Evolutionary conservation across 257 asterid species (phyloP).

Genomic region (Apocynum venetum): DNA sequence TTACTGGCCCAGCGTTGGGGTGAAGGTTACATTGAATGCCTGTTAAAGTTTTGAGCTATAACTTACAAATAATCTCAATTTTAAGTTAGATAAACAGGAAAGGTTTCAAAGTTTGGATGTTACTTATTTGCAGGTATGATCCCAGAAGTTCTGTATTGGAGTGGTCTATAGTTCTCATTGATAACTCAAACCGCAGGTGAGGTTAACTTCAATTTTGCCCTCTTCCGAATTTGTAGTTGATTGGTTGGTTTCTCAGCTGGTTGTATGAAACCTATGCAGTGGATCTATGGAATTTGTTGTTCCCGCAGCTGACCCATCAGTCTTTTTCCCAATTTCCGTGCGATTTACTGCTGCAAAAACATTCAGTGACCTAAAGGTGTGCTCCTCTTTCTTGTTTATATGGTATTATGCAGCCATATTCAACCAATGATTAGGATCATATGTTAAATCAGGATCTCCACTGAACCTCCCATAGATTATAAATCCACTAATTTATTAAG

Average conservation of each 20-base stretch:
- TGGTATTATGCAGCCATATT: background rate
- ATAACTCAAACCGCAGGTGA: constrained; percentile 89
- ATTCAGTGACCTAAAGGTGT: constrained; percentile 78
- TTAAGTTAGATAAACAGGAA: background rate
- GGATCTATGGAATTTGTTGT: constrained; percentile 88
- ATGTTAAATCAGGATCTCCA: background rate
- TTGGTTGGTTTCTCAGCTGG: constrained; percentile 22
- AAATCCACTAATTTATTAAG: background rate
- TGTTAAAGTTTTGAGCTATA: background rate
- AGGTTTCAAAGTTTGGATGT: background rate
- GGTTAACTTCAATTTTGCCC: constrained; percentile 15
- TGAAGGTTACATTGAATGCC: background rate
- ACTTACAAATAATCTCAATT: background rate
- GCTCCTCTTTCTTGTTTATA: constrained; percentile 8
- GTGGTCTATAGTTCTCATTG: constrained; percentile 86
- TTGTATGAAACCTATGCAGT: constrained; percentile 47
- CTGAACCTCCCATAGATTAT: background rate
- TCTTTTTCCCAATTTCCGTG: constrained; percentile 81
- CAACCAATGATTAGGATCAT: background rate
- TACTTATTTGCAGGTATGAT: constrained; percentile 56
- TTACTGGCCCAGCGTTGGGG: background rate
- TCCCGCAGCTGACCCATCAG: constrained; percentile 70
- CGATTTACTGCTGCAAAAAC: constrained; percentile 67
- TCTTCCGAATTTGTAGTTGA: constrained; percentile 2
- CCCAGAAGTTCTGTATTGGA: constrained; percentile 77